Conservation (phyloP, 306 rosid genomes). For the Lathyrus oleraceus region DNA sequence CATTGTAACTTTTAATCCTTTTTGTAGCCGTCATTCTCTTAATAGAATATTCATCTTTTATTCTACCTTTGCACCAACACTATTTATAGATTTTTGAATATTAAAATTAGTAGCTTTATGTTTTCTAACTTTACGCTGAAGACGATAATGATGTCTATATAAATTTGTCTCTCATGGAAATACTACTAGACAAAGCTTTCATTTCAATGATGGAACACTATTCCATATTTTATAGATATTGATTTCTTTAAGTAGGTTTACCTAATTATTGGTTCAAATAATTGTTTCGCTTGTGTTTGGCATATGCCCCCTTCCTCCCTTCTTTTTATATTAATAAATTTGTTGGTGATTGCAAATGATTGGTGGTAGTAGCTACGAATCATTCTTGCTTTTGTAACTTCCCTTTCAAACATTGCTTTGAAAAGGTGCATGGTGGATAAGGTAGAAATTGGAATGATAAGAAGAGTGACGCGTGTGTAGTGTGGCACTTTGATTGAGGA, state of each 20-base stretch:
- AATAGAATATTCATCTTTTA: too few relatives aligned
- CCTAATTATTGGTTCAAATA: constrained; percentile 3
- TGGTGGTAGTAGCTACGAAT: not conserved
- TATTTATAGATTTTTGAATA: not conserved
- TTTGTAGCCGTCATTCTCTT: too few relatives aligned
- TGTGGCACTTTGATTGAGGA: not conserved
- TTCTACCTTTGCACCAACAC: too few relatives aligned
- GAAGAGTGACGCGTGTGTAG: not conserved
- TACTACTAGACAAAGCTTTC: not conserved
- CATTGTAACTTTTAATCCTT: too few relatives aligned
- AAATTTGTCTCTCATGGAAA: not conserved
- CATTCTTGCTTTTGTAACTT: not conserved
- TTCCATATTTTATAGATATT: not conserved
- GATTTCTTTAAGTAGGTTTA: not conserved
- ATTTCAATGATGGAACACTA: not conserved
- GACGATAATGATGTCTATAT: not conserved
- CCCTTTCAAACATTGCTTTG: not conserved
- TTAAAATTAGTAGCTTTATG: not conserved
- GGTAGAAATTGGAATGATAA: not conserved
- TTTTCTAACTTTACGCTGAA: not conserved
- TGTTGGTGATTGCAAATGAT: not conserved
- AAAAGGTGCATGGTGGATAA: not conserved
- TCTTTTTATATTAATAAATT: not conserved
- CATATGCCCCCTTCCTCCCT: not conserved
- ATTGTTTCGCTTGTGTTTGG: not conserved